These are phyloP conservation scores for Curvularia verruculosa DNA, from an alignment of 2,329 filamentous ascomycete genomes.

Conservation along the genomic window DNA sequence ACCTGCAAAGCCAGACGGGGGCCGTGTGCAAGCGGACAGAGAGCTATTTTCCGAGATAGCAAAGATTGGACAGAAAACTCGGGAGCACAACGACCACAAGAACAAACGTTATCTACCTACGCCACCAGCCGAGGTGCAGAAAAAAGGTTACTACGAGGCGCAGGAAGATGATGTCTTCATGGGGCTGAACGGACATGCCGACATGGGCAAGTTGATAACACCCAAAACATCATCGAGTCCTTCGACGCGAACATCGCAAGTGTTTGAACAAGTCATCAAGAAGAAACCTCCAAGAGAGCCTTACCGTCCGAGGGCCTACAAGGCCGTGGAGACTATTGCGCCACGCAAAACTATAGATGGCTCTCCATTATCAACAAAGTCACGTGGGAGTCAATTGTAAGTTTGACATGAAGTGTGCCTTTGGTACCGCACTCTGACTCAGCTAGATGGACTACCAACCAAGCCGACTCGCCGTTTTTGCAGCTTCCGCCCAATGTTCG, in stretches of 20 bases:
- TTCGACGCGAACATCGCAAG: conserved; percentile 14
- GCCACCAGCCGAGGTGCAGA: conserved; percentile 28
- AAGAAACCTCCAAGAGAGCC: conserved; percentile 14
- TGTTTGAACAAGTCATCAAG: conserved; percentile 15
- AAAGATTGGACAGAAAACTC: conserved; percentile 3
- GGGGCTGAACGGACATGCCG: neutral
- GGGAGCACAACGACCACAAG: conserved; percentile 7
- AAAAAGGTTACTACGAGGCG: conserved; percentile 13
- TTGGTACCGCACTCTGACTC: neutral
- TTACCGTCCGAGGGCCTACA: conserved; percentile 23
- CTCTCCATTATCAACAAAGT: conserved; percentile 15
- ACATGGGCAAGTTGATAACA: neutral
- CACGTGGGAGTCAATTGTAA: conserved; percentile 23
- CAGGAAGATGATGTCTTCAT: conserved; percentile 1
- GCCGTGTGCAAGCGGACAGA: conserved; percentile 17
- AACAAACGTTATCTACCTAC: conserved; percentile 27
- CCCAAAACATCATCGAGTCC: conserved; percentile 2
- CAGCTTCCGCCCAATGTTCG: conserved; percentile 33
- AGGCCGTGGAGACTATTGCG: conserved; percentile 14
- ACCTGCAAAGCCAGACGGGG: conserved; percentile 9
- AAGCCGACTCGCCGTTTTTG: conserved; percentile 31
- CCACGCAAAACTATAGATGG: conserved; percentile 18
- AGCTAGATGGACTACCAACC: conserved; percentile 34
- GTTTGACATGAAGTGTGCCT: neutral
- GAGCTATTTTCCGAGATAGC: conserved; percentile 23